Percentiles rank a stretch among this genome's conserved stretches.
These are phyloP conservation scores for Potentilla sterilis DNA, from an alignment of 306 rosid species.

Conservation along the genomic window DNA sequence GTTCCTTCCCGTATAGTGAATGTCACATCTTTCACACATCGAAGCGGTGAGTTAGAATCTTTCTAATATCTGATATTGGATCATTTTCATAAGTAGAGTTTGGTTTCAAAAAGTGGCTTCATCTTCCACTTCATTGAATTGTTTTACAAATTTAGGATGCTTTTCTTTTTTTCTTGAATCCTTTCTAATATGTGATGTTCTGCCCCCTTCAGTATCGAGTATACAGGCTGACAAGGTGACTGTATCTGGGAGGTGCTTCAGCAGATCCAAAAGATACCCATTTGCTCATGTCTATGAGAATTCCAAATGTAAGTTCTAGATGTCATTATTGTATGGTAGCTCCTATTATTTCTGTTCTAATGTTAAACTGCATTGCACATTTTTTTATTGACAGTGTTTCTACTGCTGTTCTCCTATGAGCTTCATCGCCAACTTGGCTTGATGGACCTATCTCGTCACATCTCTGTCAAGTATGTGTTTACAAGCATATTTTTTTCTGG, in stretches of 20 bases:
- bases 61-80: background rate
- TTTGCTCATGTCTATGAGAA: slow-evolving; percentile 69
- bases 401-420: slow-evolving; percentile 72
- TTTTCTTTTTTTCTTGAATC: background rate
- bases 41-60: slow-evolving; percentile 45
- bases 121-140: background rate
- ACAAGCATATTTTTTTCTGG: background rate
- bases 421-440: slow-evolving; percentile 65
- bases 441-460: slow-evolving; percentile 55
- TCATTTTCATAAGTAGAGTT: background rate
- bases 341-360: slow-evolving; percentile 25
- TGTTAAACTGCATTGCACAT: slow-evolving; percentile 15
- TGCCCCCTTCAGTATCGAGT: slow-evolving; percentile 44
- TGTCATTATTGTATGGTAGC: background rate
- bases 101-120: background rate
- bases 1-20: slow-evolving; percentile 76
- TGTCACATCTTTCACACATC: slow-evolving; percentile 85
- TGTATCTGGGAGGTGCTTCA: slow-evolving; percentile 61
- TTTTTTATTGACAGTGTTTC: slow-evolving; percentile 48
- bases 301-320: slow-evolving; percentile 64
- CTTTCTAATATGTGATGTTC: background rate
- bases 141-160: background rate
- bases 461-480: slow-evolving; percentile 47
- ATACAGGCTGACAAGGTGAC: slow-evolving; percentile 59
- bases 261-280: slow-evolving; percentile 52